These are phyloP conservation scores for Sutorius eximius DNA, from an alignment of 1,284 basidiomycete species.

Conservation along the genomic window DNA sequence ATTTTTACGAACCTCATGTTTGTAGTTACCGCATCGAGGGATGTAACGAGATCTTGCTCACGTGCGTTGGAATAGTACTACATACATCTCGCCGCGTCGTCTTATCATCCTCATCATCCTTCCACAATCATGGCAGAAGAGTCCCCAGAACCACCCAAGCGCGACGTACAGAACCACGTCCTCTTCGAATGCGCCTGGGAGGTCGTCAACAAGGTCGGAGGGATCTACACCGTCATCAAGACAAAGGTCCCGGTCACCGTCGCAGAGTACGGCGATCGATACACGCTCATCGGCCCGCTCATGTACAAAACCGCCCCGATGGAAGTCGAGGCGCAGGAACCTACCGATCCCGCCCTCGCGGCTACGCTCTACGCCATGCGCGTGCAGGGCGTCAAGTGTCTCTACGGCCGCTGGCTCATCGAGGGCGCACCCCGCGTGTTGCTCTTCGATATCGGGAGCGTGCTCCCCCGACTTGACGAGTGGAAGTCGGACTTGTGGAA, in stretches of 20 bases:
- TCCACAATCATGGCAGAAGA: constrained; percentile 26
- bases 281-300: constrained; percentile 91
- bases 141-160: constrained; percentile 38
- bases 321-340: constrained; percentile 95
- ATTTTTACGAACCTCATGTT: too few relatives aligned
- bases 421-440: constrained; percentile 94
- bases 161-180: constrained; percentile 75
- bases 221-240: constrained; percentile 99
- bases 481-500: constrained; percentile 99
- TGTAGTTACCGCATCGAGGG: constrained; percentile 25
- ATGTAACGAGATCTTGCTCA: constrained; percentile 17
- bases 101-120: neutral
- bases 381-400: constrained; percentile 85
- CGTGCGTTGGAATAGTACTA: constrained; percentile 5
- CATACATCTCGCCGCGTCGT: neutral
- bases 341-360: constrained; percentile 69
- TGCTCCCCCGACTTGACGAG: constrained; percentile 89
- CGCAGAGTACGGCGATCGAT: constrained; percentile 88
- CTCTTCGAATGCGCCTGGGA: constrained; percentile 94
- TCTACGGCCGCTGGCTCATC: constrained; percentile 98
- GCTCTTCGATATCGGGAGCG: constrained; percentile 92
- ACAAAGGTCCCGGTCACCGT: constrained; percentile 98
- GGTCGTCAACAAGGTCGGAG: constrained; percentile 96
- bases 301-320: constrained; percentile 98
- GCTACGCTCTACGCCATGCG: constrained; percentile 77